Evolutionary conservation across 495 filamentous ascomycete species (phyloP), one percentile per base, ranked within the genome.

Genomic region (Podospora didyma): DNA sequence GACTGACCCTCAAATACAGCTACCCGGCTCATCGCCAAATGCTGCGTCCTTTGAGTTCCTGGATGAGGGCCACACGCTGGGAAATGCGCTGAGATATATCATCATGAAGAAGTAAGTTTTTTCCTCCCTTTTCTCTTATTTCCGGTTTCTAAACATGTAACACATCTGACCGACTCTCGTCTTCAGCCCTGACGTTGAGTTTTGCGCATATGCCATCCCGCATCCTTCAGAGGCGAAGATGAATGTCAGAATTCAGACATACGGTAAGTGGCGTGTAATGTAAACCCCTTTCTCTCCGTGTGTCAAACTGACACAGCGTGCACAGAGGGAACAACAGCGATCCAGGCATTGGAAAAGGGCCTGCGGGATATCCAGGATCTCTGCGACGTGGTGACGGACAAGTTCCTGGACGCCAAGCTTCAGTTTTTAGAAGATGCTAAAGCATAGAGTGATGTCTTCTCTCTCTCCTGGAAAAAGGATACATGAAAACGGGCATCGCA

Each of bases 151-250:
- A n/a, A n/a, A n/a, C 6, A 46, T 51, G 9, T 20, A 7, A 4
- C 26, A 50, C 9, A 20, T 45, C 59, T 37, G 54, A 7, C 11
- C 39, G 3, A 21, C 19, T 37, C 2, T 37, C 9, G 3, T 23
- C 2, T 24, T 0, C 37, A 96, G 93, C 69, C 94, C 94, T 34
- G 82, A 89, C 44, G 94, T 98, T 34, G 94, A 98, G 66, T 94
- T 98, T 74, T 97, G 95, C 75, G 94, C 92, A 44, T 97, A 98
- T 69, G 91, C 94, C 3, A 97, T 98, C 52, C 94, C 94, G 9
- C 94, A 98, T 76, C 94, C 95, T 34, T 96, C 92, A 17, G 94
- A 98, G 67, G 73, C 85, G 12, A 92, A 95, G 73, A 96, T 98
- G 94, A 95, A 97, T 68, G 73, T 98, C 26, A 84, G 94, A 53